Evolutionary conservation across 345 rosid genomes (phyloP), one percentile per base, ranked within the genome.

Genomic region (Conringia planisiliqua): DNA sequence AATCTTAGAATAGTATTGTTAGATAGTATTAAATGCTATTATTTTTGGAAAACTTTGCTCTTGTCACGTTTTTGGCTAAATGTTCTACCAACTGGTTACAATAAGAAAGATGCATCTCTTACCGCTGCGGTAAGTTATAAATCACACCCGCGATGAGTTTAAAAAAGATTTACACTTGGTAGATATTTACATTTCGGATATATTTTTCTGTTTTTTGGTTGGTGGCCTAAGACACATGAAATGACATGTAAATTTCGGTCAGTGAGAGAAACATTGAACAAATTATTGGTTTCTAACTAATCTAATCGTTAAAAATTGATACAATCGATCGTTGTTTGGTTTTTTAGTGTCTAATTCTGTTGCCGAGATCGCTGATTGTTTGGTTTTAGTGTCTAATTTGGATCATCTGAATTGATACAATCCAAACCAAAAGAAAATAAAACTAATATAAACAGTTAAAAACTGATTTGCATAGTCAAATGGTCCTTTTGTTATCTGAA

Each of bases 141-240:
- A 9, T 18, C 2, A 48, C 54, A 48, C 27, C 54, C 55, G 1
- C 55, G 13, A 48, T 48, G 27, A 48, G 27, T 20, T 48, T 6
- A 22, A 50, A 20, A 32, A 20, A 20, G 20, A 0, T 26, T 39
- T 20, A 24, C 36, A 39, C 48, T 61, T 61, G 66, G 33, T 61
- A 13, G 32, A 20, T 24, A 24, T 30, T 16, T 33, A 20, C 29
- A 17, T 14, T n/a, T 4, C 16, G 7, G 5, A 58, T 32, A 9
- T 1, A 12, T 6, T 48, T 50, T 52, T n/a, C n/a, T n/a, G n/a
- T 20, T 24, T 33, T 18, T 22, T 59, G 44, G 66, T 70, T 44
- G 47, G 36, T 58, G 56, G 65, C 56, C 66, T 40, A 57, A 70
- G 60, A 54, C 60, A 71, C 48, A 36, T 47, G 33, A 6, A 68